These are phyloP conservation scores for Phytophthora ramorum DNA, from an alignment of 352 stramenopile species.

Conservation along the genomic window DNA sequence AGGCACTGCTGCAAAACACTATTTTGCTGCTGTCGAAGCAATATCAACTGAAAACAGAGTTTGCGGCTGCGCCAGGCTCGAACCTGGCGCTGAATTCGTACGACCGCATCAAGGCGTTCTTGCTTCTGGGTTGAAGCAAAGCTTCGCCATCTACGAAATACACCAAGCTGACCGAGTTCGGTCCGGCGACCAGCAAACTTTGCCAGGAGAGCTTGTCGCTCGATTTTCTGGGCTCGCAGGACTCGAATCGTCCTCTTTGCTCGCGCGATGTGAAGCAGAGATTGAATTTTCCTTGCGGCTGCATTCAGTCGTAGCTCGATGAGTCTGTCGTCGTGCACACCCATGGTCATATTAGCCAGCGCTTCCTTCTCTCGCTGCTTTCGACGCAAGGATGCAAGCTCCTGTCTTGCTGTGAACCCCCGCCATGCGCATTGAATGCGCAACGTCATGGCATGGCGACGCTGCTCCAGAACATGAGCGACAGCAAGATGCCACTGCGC, in stretches of 20 bases:
- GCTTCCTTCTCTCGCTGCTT: conserved; percentile 45
- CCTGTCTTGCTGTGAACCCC: conserved; percentile 25
- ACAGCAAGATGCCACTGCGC: conserved; percentile 29
- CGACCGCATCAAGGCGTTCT: conserved; percentile 40
- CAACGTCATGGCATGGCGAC: conserved; percentile 35
- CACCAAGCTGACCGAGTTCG: conserved; percentile 28
- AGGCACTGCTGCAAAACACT: conserved; percentile 50
- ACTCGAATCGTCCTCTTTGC: conserved; percentile 41
- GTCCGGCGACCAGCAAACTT: conserved; percentile 45
- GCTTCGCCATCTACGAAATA: conserved; percentile 46
- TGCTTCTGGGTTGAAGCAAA: conserved; percentile 45
- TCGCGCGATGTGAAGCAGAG: conserved; percentile 48
- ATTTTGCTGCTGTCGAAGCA: conserved; percentile 41
- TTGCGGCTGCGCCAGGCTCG: conserved; percentile 46
- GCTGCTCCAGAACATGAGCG: conserved; percentile 36
- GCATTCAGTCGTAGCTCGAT: conserved; percentile 49
- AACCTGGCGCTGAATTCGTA: conserved; percentile 48
- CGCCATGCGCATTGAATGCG: conserved; percentile 63
- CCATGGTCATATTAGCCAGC: conserved; percentile 46
- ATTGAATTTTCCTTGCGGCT: conserved; percentile 60
- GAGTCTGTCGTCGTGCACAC: conserved; percentile 47
- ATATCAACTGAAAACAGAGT: conserved; percentile 46
- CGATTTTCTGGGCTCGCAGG: conserved; percentile 44
- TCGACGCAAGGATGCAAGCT: conserved; percentile 33
- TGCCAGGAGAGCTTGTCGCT: conserved; percentile 45